Conservation (phyloP, 192 early-diverging fungal genomes). For the Backusella morwellensis region DNA sequence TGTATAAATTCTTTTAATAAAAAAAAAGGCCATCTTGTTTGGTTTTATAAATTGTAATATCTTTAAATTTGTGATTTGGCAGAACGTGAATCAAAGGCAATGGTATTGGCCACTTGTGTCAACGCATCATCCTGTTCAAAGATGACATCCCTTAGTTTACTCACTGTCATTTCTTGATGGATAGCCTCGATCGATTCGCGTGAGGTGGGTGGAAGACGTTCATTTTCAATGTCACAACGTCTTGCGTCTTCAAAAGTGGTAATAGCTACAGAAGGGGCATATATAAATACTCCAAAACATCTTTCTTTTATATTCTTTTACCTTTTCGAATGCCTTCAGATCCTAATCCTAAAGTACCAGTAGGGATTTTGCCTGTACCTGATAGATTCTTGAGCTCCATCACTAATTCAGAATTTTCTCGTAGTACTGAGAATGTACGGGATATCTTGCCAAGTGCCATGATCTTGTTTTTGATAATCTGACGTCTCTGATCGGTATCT, state of each 20-base stretch:
- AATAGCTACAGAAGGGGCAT: constrained; percentile 56
- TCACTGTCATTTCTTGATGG: constrained; percentile 4
- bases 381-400: constrained; percentile 88
- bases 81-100: neutral
- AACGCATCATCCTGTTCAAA: constrained; percentile 17
- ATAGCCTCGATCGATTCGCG: constrained; percentile 40
- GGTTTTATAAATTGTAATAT: neutral
- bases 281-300: neutral
- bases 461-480: constrained; percentile 83
- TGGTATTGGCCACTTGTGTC: constrained; percentile 15
- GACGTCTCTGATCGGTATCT: constrained; percentile 52
- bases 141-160: constrained; percentile 18
- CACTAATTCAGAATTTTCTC: constrained; percentile 87
- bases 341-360: constrained; percentile 81
- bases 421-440: constrained; percentile 81
- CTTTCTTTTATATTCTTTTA: constrained; percentile 19
- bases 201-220: constrained; percentile 75
- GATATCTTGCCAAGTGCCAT: constrained; percentile 88
- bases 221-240: constrained; percentile 87
- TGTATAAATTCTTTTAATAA: neutral
- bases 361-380: constrained; percentile 75
- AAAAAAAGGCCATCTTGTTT: neutral
- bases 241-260: constrained; percentile 90
- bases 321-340: constrained; percentile 87
- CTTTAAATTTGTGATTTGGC: neutral